A percentile compares a stretch with the other conserved stretches of the same genome.
phyloP scores from a whole-genome alignment of 495 filamentous ascomycete species.

The Mycothermus thermophilus region DNA sequence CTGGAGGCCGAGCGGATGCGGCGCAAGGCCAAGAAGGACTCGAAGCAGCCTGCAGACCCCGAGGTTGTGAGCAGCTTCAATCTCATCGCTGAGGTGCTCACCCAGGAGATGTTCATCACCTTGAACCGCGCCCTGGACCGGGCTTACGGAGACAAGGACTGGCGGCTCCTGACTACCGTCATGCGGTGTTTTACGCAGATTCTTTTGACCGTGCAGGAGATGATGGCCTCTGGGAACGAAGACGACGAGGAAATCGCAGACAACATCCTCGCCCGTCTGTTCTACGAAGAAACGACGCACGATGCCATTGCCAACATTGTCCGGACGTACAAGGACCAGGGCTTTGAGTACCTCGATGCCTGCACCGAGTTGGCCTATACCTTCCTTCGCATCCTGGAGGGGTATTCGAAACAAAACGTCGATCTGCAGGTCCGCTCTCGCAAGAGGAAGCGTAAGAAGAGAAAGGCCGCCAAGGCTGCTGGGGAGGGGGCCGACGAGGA shows the following conservation, averaged over 20 bases:
- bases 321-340: slow-evolving; percentile 78
- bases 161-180: slow-evolving; percentile 71
- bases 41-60: slow-evolving; percentile 24
- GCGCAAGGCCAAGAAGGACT: slow-evolving; percentile 39
- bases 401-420: slow-evolving; percentile 85
- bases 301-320: slow-evolving; percentile 69
- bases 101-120: slow-evolving; percentile 82
- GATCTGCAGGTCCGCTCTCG: slow-evolving; percentile 83
- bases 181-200: slow-evolving; percentile 85
- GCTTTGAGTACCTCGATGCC: slow-evolving; percentile 84
- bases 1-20: slow-evolving; percentile 75
- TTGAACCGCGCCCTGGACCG: slow-evolving; percentile 72
- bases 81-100: slow-evolving; percentile 74
- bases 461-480: slow-evolving; percentile 39
- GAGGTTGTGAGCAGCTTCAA: slow-evolving; percentile 67
- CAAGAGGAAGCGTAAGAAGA: slow-evolving; percentile 51
- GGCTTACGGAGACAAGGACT: slow-evolving; percentile 64
- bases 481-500: slow-evolving; percentile 15
- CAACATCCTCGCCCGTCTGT: slow-evolving; percentile 90
- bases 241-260: slow-evolving; percentile 97
- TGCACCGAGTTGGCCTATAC: slow-evolving; percentile 84
- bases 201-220: slow-evolving; percentile 87
- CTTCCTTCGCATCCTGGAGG: slow-evolving; percentile 82
- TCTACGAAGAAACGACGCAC: slow-evolving; percentile 93
- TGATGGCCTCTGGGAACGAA: slow-evolving; percentile 70